These are phyloP conservation scores for Populus nigra DNA, from an alignment of 345 rosid species.

Conservation along the genomic window DNA sequence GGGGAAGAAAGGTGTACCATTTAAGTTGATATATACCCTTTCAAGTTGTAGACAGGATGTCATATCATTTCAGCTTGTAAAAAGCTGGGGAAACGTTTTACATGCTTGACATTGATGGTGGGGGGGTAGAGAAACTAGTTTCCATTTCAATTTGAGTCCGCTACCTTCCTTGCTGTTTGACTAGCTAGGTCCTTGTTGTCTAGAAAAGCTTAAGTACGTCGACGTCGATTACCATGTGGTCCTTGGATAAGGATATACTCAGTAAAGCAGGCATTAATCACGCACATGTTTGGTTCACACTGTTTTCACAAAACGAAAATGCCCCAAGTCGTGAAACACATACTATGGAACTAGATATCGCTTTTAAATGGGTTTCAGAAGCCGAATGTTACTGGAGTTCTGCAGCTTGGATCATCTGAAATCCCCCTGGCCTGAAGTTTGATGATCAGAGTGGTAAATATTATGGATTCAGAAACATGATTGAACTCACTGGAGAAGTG, in stretches of 20 bases:
- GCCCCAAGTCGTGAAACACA: neutral
- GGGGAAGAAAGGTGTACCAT: constrained; percentile 90
- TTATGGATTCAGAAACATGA: too few species aligned
- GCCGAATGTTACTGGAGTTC: too few species aligned
- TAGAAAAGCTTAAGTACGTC: neutral
- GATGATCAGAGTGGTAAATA: too few species aligned
- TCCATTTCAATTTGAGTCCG: neutral
- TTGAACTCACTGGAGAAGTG: too few species aligned
- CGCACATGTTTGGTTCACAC: neutral
- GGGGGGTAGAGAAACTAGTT: neutral
- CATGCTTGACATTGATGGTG: neutral
- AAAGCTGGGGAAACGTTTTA: neutral
- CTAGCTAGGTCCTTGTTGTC: neutral
- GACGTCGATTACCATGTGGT: neutral
- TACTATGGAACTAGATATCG: neutral
- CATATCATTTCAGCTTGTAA: neutral
- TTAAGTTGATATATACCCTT: neutral
- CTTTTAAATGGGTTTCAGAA: too few species aligned
- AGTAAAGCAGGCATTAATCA: neutral
- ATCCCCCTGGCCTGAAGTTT: too few species aligned
- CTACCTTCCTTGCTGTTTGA: neutral
- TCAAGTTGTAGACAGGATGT: neutral
- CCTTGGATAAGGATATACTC: neutral
- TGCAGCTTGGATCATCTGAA: too few species aligned
- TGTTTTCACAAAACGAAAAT: neutral